Conservation (phyloP, 2,329 filamentous ascomycete genomes). For the Herpotrichia juniperi region DNA sequence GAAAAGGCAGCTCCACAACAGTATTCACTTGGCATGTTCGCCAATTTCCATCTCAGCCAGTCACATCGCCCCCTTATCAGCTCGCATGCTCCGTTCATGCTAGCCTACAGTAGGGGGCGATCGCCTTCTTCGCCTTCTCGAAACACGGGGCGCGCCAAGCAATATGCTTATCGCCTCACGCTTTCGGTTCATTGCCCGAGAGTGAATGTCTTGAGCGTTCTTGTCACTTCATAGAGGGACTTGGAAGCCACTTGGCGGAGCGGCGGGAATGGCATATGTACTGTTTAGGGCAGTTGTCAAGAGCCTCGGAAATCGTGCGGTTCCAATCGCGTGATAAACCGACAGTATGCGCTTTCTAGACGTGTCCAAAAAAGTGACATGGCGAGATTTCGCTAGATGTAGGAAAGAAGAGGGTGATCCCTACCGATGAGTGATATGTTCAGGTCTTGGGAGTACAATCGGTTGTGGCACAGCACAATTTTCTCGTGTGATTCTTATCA, state of each 20-base stretch:
- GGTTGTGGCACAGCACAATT: neutral
- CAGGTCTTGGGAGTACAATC: neutral
- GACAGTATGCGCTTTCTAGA: neutral
- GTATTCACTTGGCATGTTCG: slow-evolving; percentile 8
- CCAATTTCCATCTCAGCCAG: neutral
- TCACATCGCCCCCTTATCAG: neutral
- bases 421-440: neutral
- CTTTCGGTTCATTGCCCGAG: slow-evolving; percentile 11
- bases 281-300: slow-evolving; percentile 7
- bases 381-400: neutral
- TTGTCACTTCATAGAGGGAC: too few species aligned
- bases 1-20: slow-evolving; percentile 19
- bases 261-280: slow-evolving; percentile 9
- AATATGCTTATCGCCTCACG: slow-evolving; percentile 24
- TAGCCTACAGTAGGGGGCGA: slow-evolving; percentile 7
- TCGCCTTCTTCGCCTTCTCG: slow-evolving; percentile 14
- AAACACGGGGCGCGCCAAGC: slow-evolving; percentile 16
- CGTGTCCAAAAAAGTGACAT: neutral
- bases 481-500: neutral
- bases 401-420: neutral
- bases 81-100: neutral
- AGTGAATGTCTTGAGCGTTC: neutral
- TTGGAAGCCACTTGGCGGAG: too few species aligned
- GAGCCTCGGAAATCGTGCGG: neutral
- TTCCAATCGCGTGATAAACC: neutral